phyloP scores from a whole-genome alignment of 1,139 yeast species.

The Pichia sp. region DNA sequence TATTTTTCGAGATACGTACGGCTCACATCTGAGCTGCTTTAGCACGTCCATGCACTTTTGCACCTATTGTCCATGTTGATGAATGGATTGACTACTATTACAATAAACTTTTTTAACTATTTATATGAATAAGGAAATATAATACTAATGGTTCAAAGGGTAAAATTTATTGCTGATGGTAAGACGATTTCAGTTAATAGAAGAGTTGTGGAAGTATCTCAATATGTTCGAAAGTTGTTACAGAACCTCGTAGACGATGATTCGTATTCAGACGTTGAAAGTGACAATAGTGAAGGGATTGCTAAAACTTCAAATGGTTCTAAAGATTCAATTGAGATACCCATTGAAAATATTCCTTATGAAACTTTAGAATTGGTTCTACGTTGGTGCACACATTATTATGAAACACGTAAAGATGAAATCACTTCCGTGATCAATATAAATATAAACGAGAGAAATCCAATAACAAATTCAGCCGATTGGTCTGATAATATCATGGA shows the following conservation, averaged over 20 bases:
- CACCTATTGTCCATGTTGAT: too few relatives aligned
- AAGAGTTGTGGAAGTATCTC: not conserved
- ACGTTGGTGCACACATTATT: constrained; percentile 91
- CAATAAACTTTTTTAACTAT: constrained; percentile 21
- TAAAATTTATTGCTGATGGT: not conserved
- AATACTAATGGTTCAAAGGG: not conserved
- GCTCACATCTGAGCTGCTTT: too few relatives aligned
- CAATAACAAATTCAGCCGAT: constrained; percentile 31
- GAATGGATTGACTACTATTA: too few relatives aligned
- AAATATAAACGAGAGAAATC: not conserved
- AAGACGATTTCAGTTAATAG: not conserved
- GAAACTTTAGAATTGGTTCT: constrained; percentile 80
- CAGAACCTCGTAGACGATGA: constrained; percentile 14
- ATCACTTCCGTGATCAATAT: not conserved
- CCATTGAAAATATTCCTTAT: constrained; percentile 77
- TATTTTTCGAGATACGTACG: too few relatives aligned
- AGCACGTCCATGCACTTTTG: too few relatives aligned
- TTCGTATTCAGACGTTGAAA: not conserved
- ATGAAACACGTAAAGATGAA: constrained; percentile 37
- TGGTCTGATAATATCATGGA: constrained; percentile 32
- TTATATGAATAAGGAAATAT: not conserved
- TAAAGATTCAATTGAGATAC: constrained; percentile 63
- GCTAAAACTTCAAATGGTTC: constrained; percentile 29
- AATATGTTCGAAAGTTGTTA: not conserved
- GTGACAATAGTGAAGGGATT: constrained; percentile 30